Evolutionary conservation across 306 rosid species (phyloP).

Genomic region (Glycine latifolia): DNA sequence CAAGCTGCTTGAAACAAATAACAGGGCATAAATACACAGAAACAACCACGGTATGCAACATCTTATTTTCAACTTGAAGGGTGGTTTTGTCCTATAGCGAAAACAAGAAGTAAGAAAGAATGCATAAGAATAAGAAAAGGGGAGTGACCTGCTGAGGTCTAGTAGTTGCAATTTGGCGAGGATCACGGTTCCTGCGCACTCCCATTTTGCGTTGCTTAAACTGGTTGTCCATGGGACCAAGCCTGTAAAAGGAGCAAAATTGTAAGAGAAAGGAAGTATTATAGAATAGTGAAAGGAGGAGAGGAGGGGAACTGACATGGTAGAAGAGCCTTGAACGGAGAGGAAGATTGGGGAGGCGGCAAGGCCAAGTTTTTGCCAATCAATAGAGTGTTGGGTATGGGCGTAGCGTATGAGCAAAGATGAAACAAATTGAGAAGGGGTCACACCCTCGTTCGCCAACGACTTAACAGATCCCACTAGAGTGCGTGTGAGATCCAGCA

Average conservation of each 20-base stretch:
- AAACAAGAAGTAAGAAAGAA: no score
- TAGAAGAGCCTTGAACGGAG: constrained; percentile 64
- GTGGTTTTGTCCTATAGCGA: no score
- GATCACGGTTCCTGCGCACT: constrained; percentile 48
- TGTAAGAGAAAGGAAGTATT: background rate
- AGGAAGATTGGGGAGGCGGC: constrained; percentile 62
- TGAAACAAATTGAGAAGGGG: constrained; percentile 72
- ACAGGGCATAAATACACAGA: constrained; percentile 5
- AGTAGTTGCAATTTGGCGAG: constrained; percentile 55
- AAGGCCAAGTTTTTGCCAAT: constrained; percentile 66
- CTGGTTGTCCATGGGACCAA: constrained; percentile 84
- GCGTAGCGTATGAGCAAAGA: constrained; percentile 63
- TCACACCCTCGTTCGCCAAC: constrained; percentile 63
- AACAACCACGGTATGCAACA: no score
- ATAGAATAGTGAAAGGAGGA: background rate
- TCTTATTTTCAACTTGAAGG: no score
- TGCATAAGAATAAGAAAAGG: background rate
- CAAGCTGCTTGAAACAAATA: constrained; percentile 60
- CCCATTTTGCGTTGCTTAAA: constrained; percentile 63
- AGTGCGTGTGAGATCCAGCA: constrained; percentile 67
- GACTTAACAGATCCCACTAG: constrained; percentile 67
- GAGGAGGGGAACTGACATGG: constrained; percentile 63
- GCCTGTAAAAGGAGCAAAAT: constrained; percentile 51
- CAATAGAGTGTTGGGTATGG: constrained; percentile 36
- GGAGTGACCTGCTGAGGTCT: constrained; percentile 72